Evolutionary conservation across 257 asterid species (phyloP), one percentile per base, ranked within the genome.

Genomic region (Lycium barbarum): DNA sequence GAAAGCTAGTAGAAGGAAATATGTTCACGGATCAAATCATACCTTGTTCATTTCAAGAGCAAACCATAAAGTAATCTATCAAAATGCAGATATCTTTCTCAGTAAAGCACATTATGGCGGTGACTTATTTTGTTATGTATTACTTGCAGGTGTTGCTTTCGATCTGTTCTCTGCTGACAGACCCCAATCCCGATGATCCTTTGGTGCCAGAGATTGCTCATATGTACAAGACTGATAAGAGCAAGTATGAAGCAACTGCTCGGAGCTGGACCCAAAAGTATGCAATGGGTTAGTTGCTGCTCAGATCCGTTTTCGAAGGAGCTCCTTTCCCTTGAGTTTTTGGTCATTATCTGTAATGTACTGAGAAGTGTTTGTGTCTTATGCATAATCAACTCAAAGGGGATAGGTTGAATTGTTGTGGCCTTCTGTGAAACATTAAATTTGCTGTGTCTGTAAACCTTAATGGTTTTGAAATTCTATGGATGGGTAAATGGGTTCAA

Each of bases 191-290:
- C 2, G 91, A 89, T 83, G 91, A 89, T 67, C 91, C 91, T 26
- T 84, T 89, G n/a, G 91, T 89, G 65, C 91, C 91, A 1, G 91
- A 89, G 73, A 89, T 89, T 70, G 91, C 91, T 70, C 91, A 89
- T 53, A 87, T 89, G 91, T 89, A 89, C 83, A 89, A 89, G 81
- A 89, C 89, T 8, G 91, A 89, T 36, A 80, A 83, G 80, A 72
- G 84, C 88, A 89, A 89, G 88, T 89, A 89, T 1, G 91, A 89
- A 80, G 86, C 89, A 35, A 89, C 91, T 63, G 91, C 91, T 74
- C 85, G 91, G 65, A 87, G 91, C 91, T 89, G 91, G 91, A 89
- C 91, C 84, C 89, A 89, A 76, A 89, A 89, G 84, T 87, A 89
- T 22, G 89, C 91, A 57, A 89, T 89, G 91, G 89, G 91, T 61